Evolutionary conservation across 441 rosid genomes (phyloP).

Genomic region (Erysimum pusillum): DNA sequence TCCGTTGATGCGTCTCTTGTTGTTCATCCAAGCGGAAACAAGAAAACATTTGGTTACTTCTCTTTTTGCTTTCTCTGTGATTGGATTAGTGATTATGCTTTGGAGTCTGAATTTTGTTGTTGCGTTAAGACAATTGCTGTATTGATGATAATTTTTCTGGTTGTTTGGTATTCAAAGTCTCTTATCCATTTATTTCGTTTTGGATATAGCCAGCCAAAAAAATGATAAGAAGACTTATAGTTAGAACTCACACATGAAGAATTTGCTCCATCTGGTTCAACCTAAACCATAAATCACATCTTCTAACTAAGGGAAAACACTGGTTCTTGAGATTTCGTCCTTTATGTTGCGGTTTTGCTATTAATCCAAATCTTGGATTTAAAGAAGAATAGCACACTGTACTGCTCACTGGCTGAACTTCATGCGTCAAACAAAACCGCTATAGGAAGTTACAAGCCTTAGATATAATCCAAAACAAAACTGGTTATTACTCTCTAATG

Average conservation of each 20-base stretch:
- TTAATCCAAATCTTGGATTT: not conserved
- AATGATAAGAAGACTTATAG: too few species aligned
- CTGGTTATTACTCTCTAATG: not conserved
- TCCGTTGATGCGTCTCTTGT: slow-evolving; percentile 53
- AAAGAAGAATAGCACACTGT: not conserved
- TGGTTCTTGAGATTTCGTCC: not conserved
- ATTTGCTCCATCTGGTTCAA: not conserved
- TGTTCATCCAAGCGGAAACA: not conserved
- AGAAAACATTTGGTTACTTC: slow-evolving; percentile 14
- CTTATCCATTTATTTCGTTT: not conserved
- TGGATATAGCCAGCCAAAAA: not conserved
- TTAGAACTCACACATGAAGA: not conserved
- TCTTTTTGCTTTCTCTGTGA: slow-evolving; percentile 8
- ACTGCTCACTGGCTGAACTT: too few species aligned
- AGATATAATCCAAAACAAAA: too few species aligned
- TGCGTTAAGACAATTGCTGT: slow-evolving; percentile 31
- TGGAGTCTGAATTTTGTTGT: slow-evolving; percentile 30
- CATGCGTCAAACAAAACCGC: not conserved
- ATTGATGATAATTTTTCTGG: slow-evolving; percentile 1
- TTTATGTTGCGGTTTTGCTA: not conserved
- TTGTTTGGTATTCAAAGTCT: not conserved
- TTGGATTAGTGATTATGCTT: slow-evolving; percentile 32
- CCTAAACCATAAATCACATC: not conserved
- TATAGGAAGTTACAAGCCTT: not conserved
- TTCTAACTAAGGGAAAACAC: too few species aligned